Percentiles rank a stretch among this genome's conserved stretches.
phyloP scores from a whole-genome alignment of 768 basidiomycete species.

The Boletales sp. region DNA sequence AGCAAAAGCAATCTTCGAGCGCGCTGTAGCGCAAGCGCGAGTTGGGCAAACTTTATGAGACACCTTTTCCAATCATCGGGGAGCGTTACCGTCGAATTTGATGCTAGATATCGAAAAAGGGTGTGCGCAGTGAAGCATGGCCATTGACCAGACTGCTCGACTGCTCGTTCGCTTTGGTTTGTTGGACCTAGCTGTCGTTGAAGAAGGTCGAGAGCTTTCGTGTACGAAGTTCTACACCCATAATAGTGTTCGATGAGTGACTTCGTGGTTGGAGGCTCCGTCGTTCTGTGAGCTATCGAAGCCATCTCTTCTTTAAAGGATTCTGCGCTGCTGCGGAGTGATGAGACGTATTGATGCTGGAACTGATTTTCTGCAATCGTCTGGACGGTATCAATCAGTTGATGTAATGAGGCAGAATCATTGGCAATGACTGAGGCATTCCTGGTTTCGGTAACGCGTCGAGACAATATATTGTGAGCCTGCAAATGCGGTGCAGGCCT shows the following conservation, averaged over 20 bases:
- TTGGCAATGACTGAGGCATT: background rate
- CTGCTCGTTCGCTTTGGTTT: constrained; percentile 2
- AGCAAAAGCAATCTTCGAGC: constrained; percentile 31
- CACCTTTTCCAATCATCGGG: constrained; percentile 24
- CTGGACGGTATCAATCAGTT: constrained; percentile 1
- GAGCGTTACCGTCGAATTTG: constrained; percentile 9
- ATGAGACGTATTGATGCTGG: background rate
- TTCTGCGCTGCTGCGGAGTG: background rate
- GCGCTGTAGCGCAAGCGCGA: constrained; percentile 32
- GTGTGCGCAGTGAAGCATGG: constrained; percentile 28
- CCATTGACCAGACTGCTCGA: constrained; percentile 26
- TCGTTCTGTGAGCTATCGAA: background rate
- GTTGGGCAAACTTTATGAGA: constrained; percentile 25
- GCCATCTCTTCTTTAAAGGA: background rate
- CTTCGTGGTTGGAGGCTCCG: background rate
- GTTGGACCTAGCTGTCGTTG: background rate
- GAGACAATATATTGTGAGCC: background rate
- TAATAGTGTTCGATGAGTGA: background rate
- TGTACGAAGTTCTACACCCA: background rate
- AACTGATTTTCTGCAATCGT: background rate
- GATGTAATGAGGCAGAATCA: background rate
- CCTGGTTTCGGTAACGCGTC: background rate
- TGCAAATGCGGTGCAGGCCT: constrained; percentile 1
- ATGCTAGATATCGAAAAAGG: constrained; percentile 29
- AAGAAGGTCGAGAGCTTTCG: background rate